Percentiles rank a stretch among this genome's conserved stretches.
Conservation (phyloP, 176 grass and related monocot species). For the Eleusine indica region DNA sequence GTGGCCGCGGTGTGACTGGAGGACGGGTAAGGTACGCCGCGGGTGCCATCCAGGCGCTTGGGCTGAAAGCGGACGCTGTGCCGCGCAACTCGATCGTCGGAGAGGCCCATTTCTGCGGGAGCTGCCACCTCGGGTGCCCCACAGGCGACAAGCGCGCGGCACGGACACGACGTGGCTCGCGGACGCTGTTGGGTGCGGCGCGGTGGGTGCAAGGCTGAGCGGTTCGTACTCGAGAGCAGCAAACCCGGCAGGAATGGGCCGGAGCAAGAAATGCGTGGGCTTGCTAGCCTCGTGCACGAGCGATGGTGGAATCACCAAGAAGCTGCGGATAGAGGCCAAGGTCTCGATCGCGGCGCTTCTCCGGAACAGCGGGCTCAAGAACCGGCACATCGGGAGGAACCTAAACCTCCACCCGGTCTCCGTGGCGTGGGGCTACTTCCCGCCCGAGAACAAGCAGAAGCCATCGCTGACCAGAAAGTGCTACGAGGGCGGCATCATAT, state of each 20-base stretch:
- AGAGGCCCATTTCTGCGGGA: constrained; percentile 61
- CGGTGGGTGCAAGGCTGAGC: constrained; percentile 58
- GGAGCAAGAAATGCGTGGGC: constrained; percentile 67
- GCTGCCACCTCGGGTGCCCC: constrained; percentile 60
- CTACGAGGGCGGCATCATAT: constrained; percentile 84
- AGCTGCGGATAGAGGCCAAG: constrained; percentile 69
- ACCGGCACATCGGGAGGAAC: constrained; percentile 80
- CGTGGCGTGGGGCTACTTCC: constrained; percentile 93
- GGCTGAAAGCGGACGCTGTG: constrained; percentile 48
- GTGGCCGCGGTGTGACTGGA: constrained; percentile 43
- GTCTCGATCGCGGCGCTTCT: constrained; percentile 64
- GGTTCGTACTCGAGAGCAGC: constrained; percentile 43
- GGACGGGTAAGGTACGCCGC: constrained; percentile 59
- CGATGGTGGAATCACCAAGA: constrained; percentile 47
- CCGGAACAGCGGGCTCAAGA: constrained; percentile 59
- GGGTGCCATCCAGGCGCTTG: constrained; percentile 55
- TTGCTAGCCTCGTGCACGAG: constrained; percentile 48
- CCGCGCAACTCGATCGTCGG: constrained; percentile 59
- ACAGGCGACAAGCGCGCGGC: constrained; percentile 59
- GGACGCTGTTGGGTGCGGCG: constrained; percentile 57
- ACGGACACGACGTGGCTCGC: constrained; percentile 80
- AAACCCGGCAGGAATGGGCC: background rate
- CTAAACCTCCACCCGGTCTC: constrained; percentile 83
- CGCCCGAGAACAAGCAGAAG: constrained; percentile 19
- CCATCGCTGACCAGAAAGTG: constrained; percentile 46